These are phyloP conservation scores for Podospora fimiseda DNA, from an alignment of 495 filamentous ascomycete species.

Conservation along the genomic window DNA sequence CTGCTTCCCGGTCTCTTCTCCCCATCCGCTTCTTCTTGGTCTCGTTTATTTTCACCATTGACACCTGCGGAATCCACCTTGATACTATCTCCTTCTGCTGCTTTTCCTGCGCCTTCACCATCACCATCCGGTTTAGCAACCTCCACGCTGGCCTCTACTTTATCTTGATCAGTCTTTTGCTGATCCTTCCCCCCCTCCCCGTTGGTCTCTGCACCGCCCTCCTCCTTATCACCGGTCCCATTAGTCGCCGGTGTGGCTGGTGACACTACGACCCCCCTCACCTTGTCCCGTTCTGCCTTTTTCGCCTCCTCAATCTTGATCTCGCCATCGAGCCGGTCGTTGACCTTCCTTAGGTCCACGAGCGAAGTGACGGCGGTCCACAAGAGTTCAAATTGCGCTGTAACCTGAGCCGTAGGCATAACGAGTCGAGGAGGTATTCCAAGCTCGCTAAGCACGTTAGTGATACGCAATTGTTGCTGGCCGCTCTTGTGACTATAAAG, in stretches of 20 bases:
- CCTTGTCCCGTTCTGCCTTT: conserved; percentile 54
- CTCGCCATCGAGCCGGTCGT: conserved; percentile 82
- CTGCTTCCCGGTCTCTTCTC: conserved; percentile 26
- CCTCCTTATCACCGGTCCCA: conserved; percentile 16
- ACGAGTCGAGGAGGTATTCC: conserved; percentile 69
- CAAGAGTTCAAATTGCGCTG: conserved; percentile 73
- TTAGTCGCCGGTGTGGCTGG: conserved; percentile 14
- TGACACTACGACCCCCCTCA: conserved; percentile 14
- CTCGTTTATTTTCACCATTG: too few species aligned
- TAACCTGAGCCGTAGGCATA: conserved; percentile 80
- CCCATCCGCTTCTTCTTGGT: neutral
- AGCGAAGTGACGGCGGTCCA: conserved; percentile 66
- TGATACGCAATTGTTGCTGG: conserved; percentile 75
- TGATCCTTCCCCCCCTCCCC: neutral
- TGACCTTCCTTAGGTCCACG: conserved; percentile 74
- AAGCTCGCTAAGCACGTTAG: conserved; percentile 67
- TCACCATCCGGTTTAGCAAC: neutral
- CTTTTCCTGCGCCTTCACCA: conserved; percentile 5
- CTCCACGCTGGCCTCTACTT: conserved; percentile 1
- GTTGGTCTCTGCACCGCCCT: conserved; percentile 18
- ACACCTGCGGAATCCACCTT: too few species aligned
- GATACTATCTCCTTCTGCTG: conserved; percentile 15
- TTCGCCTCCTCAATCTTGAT: conserved; percentile 63
- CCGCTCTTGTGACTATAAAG: conserved; percentile 75
- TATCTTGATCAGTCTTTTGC: neutral